A percentile compares a stretch with the other conserved stretches of the same genome.
Evolutionary conservation across 305 asterid genomes (phyloP).

Genomic region (Solanum hybrid): DNA sequence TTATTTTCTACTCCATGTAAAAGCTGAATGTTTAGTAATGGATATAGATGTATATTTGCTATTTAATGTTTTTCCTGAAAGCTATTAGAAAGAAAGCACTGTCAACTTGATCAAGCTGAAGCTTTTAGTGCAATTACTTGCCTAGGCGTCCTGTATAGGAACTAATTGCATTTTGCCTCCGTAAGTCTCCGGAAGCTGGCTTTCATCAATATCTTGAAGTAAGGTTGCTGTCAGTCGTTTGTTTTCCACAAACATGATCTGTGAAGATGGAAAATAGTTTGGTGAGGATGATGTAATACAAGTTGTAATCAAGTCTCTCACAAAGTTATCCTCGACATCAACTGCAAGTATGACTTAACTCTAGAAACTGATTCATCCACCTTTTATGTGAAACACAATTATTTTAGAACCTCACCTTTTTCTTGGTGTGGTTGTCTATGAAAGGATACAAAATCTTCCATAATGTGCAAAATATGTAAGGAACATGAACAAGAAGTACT

Average conservation of each 20-base stretch:
- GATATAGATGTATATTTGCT: not conserved
- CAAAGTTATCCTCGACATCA: not conserved
- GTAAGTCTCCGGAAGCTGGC: constrained; percentile 36
- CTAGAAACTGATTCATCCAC: not conserved
- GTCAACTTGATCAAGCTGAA: not conserved
- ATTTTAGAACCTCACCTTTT: constrained; percentile 12
- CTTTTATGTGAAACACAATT: not conserved
- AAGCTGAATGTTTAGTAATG: not conserved
- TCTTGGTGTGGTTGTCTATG: constrained; percentile 27
- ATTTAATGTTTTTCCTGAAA: not conserved
- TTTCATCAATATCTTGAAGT: constrained; percentile 43
- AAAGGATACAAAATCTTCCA: constrained; percentile 17
- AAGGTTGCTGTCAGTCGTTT: constrained; percentile 33
- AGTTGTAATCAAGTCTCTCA: not conserved
- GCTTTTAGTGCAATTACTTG: not conserved
- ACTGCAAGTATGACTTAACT: not conserved
- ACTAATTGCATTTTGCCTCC: constrained; percentile 46
- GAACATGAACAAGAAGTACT: constrained; percentile 24
- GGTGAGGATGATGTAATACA: not conserved
- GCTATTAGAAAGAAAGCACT: not conserved
- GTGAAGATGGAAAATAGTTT: constrained; percentile 3
- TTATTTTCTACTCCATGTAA: not conserved
- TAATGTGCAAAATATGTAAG: constrained; percentile 2
- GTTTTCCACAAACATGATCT: constrained; percentile 45
- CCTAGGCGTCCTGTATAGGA: constrained; percentile 48